A percentile compares a stretch with the other conserved stretches of the same genome.
Conservation (phyloP, 2,329 filamentous ascomycete genomes). For the Botrytis fabae region DNA sequence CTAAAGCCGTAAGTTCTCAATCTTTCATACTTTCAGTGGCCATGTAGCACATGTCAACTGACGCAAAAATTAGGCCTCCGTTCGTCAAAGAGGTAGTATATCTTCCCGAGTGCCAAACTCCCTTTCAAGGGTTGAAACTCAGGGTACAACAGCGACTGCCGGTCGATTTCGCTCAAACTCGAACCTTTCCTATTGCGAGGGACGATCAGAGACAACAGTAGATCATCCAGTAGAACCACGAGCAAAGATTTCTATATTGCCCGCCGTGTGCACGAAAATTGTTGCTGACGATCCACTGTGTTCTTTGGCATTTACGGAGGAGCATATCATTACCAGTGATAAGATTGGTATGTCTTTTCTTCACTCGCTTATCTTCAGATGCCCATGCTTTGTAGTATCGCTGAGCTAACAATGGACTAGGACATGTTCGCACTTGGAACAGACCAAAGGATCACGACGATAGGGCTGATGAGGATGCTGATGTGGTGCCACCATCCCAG, state of each 20-base stretch:
- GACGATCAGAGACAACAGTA: slow-evolving; percentile 59
- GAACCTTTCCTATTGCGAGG: slow-evolving; percentile 53
- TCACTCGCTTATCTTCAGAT: not conserved
- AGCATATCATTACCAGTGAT: slow-evolving; percentile 90
- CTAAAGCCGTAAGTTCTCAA: slow-evolving; percentile 69
- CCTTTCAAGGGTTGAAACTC: slow-evolving; percentile 60
- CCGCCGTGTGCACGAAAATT: slow-evolving; percentile 73
- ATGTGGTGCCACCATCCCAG: slow-evolving; percentile 12
- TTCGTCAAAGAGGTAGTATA: slow-evolving; percentile 53
- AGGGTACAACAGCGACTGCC: slow-evolving; percentile 51
- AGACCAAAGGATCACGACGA: slow-evolving; percentile 30
- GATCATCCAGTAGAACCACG: slow-evolving; percentile 84
- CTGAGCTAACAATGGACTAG: slow-evolving; percentile 20
- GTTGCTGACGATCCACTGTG: slow-evolving; percentile 84
- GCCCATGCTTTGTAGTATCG: not conserved
- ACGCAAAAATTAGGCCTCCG: slow-evolving; percentile 47
- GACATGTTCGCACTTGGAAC: slow-evolving; percentile 37
- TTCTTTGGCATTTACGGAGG: slow-evolving; percentile 92
- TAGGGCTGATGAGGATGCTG: slow-evolving; percentile 10
- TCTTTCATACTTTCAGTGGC: slow-evolving; percentile 29
- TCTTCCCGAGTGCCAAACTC: slow-evolving; percentile 51
- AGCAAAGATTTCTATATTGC: slow-evolving; percentile 78
- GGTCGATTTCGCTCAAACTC: slow-evolving; percentile 71
- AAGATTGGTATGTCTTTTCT: slow-evolving; percentile 70
- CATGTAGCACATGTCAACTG: slow-evolving; percentile 18